Evolutionary conservation across 768 basidiomycete species (phyloP).

Genomic region (Lentinula boryana): DNA sequence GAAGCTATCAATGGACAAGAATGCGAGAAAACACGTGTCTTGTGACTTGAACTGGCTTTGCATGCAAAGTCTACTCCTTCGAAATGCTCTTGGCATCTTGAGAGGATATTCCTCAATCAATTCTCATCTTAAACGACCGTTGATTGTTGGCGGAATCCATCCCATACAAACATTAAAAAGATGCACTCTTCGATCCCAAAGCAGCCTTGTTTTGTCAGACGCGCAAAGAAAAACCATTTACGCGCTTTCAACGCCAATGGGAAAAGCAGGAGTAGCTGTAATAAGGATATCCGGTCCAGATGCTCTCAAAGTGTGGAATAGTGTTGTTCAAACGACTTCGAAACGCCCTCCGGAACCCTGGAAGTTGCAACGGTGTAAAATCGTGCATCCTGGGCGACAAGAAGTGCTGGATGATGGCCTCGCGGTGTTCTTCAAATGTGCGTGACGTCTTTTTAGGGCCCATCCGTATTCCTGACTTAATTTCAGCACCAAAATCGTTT

Average conservation of each 20-base stretch:
- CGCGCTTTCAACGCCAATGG: slow-evolving; percentile 82
- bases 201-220: slow-evolving; percentile 24
- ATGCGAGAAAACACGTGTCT: not conserved
- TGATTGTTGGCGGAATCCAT: not conserved
- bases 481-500: slow-evolving; percentile 68
- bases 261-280: slow-evolving; percentile 80
- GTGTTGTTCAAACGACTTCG: slow-evolving; percentile 40
- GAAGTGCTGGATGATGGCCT: slow-evolving; percentile 75
- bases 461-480: not conserved
- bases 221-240: slow-evolving; percentile 76
- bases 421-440: slow-evolving; percentile 78
- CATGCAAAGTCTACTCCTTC: not conserved
- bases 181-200: not conserved
- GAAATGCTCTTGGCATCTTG: not conserved
- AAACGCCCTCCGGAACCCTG: slow-evolving; percentile 44
- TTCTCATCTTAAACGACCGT: not conserved
- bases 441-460: not conserved
- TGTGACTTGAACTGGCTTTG: not conserved
- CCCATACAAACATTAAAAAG: not conserved
- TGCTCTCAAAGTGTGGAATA: slow-evolving; percentile 54
- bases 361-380: slow-evolving; percentile 62
- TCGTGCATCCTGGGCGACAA: slow-evolving; percentile 55
- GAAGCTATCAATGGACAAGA: not conserved
- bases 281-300: slow-evolving; percentile 80
- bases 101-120: not conserved